These are phyloP conservation scores for Orbilia oligospora DNA, from an alignment of 2,329 filamentous ascomycete species.

Conservation along the genomic window DNA sequence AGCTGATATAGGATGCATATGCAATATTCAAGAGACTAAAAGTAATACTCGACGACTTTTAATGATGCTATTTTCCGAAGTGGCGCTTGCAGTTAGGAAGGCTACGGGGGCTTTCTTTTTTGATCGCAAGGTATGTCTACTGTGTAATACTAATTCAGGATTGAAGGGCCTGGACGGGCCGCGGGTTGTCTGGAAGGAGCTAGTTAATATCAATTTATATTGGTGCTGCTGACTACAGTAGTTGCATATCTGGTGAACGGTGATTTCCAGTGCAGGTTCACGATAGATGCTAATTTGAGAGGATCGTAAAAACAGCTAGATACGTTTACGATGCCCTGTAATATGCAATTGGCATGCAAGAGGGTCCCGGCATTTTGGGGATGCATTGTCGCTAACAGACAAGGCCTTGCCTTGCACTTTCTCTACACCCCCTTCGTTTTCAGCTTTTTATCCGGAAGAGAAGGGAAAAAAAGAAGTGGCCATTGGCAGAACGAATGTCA, in stretches of 20 bases:
- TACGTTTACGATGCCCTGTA: background rate
- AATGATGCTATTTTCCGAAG: conserved; percentile 18
- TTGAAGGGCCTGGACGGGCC: conserved; percentile 9
- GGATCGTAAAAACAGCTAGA: background rate
- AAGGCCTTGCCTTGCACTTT: conserved; percentile 2
- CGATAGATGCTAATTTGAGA: conserved; percentile 7
- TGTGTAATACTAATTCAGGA: too few relatives aligned
- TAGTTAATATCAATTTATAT: background rate
- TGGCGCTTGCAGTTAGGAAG: conserved; percentile 1
- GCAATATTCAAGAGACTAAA: background rate
- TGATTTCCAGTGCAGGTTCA: conserved; percentile 7
- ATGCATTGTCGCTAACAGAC: conserved; percentile 25
- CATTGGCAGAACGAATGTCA: background rate
- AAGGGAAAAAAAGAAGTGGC: background rate
- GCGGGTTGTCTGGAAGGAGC: conserved; percentile 7
- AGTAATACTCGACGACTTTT: background rate
- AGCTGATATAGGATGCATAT: background rate
- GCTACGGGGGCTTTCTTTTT: background rate
- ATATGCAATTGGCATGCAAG: background rate
- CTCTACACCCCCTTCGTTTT: background rate
- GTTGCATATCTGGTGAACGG: background rate
- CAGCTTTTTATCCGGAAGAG: conserved; percentile 16
- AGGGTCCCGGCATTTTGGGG: conserved; percentile 12
- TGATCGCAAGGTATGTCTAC: conserved; percentile 1
- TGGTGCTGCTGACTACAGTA: background rate